Evolutionary conservation across 1,139 yeast genomes (phyloP), one percentile per base, ranked within the genome.

Genomic region (Zygosaccharomyces sapae): DNA sequence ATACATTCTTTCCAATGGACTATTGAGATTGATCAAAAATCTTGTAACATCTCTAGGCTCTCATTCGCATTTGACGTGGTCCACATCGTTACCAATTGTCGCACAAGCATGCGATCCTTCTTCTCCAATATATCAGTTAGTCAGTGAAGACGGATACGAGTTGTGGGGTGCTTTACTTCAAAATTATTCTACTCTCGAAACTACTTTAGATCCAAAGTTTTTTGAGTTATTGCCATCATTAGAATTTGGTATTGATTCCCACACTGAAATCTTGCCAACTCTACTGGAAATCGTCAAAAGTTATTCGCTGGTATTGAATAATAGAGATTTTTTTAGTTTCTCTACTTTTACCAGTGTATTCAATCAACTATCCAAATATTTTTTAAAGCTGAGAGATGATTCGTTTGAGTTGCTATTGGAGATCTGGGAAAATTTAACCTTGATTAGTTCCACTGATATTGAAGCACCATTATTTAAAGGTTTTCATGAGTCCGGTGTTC

Each of bases 141-240:
- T 92, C 8, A 74, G 85, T 25, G 97, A 92, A 60, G 98, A 92
- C 65, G 97, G 95, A 0, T 80, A 80, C 58, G 95, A 87, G 44
- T 70, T 92, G 44, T 90, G 97, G 97, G 71, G 78, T 34, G 74
- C 84, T 0, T 62, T 88, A 3, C 66, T 90, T 43, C 86, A 81
- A 51, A 81, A 83, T 39, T 67, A 59, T 47, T 62, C 67, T 8
- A 55, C 64, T 4, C 47, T 53, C 2, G 57, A 60, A 33, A 55
- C 56, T 12, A 41, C 50, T 1, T 49, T 68, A 7, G 62, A 63
- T 34, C 47, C 48, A 2, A 53, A 58, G 35, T 59, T 62, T 33
- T 44, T 55, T n/a, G 59, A 59, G n/a, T 37, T 61, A 13, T 50
- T 64, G 30, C 63, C 66, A 9, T 63, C 69, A 13, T 66, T 76